These are phyloP conservation scores for Globisporangium spiculum DNA, from an alignment of 352 stramenopile species.

Conservation along the genomic window DNA sequence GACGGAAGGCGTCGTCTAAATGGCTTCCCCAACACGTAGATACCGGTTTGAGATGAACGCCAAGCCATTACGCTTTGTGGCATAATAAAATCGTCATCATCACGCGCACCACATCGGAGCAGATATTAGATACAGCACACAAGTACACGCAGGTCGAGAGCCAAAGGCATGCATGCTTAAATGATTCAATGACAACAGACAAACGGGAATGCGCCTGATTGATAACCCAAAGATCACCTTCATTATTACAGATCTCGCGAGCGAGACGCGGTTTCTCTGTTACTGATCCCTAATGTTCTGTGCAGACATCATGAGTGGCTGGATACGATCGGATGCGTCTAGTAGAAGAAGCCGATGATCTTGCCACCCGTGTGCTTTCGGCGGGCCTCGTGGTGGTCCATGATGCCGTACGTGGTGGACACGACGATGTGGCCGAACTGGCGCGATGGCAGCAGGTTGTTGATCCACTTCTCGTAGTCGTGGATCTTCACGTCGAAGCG, in stretches of 20 bases:
- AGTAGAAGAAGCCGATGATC: constrained; percentile 99
- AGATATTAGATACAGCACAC: not conserved
- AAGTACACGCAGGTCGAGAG: not conserved
- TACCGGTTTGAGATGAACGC: no score
- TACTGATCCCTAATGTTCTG: constrained; percentile 17
- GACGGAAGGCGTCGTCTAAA: no score
- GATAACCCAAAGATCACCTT: constrained; percentile 18
- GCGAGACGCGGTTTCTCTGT: constrained; percentile 5
- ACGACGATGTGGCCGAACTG: constrained; percentile 99
- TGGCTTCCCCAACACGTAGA: no score
- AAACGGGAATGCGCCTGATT: not conserved
- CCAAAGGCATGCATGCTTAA: not conserved
- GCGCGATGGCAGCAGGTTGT: constrained; percentile 97
- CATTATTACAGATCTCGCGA: constrained; percentile 11
- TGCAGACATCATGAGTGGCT: not conserved
- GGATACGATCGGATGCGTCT: constrained; percentile 24
- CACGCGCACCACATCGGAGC: not conserved
- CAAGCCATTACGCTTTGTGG: not conserved
- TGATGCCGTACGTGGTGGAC: constrained; percentile 89
- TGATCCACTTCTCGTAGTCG: constrained; percentile 99
- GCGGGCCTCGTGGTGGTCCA: constrained; percentile 93
- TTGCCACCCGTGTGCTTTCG: constrained; percentile 99
- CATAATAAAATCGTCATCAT: not conserved
- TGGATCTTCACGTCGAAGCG: constrained; percentile 97
- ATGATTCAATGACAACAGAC: not conserved